Evolutionary conservation across 805 yeast genomes (phyloP), one percentile per base, ranked within the genome.

Genomic region (Yarrowia sp.): DNA sequence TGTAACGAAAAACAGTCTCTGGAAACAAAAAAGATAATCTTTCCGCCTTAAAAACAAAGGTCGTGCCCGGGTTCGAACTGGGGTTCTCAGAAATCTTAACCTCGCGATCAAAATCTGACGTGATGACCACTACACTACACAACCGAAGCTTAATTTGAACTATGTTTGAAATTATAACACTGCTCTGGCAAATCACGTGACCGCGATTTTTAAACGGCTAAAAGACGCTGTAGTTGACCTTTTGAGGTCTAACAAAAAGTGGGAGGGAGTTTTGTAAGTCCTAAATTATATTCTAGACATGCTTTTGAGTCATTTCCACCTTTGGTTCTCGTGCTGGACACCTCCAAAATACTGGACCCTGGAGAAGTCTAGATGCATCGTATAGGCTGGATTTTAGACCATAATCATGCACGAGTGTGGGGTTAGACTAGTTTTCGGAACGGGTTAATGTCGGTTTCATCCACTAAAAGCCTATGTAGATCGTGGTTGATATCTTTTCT

Each of bases 1-100:
- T 36, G 7, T 3, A 5, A 12, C 38, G 8, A 4, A 36, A 36
- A 5, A 36, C 30, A 1, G 3, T 7, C 6, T 24, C 3, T 24
- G 30, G 30, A 9, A 10, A 36, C 8, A 6, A 40, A 40, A 40
- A 40, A 40, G 42, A 14, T 13, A 39, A 15, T 39, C 2, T 9
- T 43, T 19, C n/a, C 15, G 14, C 13, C n/a, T 17, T 24, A 55
- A 55, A 55, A 55, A 55, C 46, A 40, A 55, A 55, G 61, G 61
- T 55, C 61, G 61, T 55, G 61, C 61, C 61, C 61, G 61, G 61
- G 61, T 40, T 55, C 61, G 61, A 55, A 55, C 61, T 55, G 61
- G 61, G 61, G 61, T 55, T 55, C 61, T 55, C 61, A 55, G 61
- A 55, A 52, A 30, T 19, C 17, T 36, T 15, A 36, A 36, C 33